phyloP scores from a whole-genome alignment of 805 yeast genomes.

The Candida namnaoensis region DNA sequence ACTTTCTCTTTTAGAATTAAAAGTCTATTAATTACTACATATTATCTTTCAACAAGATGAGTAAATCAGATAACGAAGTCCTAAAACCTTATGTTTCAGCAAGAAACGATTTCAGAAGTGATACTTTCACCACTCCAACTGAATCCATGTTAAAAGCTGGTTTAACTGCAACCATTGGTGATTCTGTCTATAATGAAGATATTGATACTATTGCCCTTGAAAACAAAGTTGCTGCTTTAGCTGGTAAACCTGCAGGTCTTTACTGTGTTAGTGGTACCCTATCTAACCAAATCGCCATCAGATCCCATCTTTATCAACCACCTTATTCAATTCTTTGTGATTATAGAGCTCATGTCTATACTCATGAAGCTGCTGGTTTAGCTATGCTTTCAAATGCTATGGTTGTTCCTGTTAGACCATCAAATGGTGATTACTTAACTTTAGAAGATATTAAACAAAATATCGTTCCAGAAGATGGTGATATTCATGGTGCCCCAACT shows the following conservation, averaged over 20 bases:
- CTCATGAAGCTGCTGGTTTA: slow-evolving; percentile 79
- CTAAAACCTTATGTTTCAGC: slow-evolving; percentile 7
- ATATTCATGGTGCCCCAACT: slow-evolving; percentile 80
- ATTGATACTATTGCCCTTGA: slow-evolving; percentile 56
- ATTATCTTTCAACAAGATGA: no score
- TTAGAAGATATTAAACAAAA: slow-evolving; percentile 59
- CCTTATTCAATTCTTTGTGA: slow-evolving; percentile 77
- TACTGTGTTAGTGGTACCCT: slow-evolving; percentile 80
- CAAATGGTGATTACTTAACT: slow-evolving; percentile 64
- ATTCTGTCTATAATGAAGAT: slow-evolving; percentile 78
- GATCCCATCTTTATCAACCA: slow-evolving; percentile 67
- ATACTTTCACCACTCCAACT: slow-evolving; percentile 83
- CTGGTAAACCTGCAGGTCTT: slow-evolving; percentile 74
- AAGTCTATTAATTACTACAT: no score
- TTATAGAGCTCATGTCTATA: slow-evolving; percentile 70
- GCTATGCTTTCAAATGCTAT: slow-evolving; percentile 83
- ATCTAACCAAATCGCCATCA: slow-evolving; percentile 72
- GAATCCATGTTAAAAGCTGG: slow-evolving; percentile 56
- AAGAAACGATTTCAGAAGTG: slow-evolving; percentile 48
- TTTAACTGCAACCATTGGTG: slow-evolving; percentile 54
- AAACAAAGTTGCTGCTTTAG: slow-evolving; percentile 44
- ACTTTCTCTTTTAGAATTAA: no score
- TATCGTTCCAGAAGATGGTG: slow-evolving; percentile 60
- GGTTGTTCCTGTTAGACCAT: slow-evolving; percentile 73
- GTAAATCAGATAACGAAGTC: not conserved